Evolutionary conservation across 208 protist species (phyloP).

Genomic region (Wallacemonas rigidus): DNA sequence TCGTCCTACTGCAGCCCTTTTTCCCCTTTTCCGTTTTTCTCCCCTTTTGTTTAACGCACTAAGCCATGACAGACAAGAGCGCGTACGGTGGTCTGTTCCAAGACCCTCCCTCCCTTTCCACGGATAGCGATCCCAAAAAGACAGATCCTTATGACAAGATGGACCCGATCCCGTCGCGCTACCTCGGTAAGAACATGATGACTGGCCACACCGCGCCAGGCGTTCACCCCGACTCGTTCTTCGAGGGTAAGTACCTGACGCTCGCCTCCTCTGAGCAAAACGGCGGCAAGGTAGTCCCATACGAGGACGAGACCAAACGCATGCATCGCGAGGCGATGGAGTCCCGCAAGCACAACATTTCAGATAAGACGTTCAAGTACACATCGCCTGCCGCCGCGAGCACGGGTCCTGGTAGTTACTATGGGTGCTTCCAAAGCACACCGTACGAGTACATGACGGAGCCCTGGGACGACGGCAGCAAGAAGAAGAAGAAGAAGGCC

Average conservation of each 20-base stretch:
- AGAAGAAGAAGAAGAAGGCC: slow-evolving; percentile 34
- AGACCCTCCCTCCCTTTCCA: slow-evolving; percentile 77
- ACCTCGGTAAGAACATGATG: slow-evolving; percentile 76
- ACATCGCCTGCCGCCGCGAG: slow-evolving; percentile 70
- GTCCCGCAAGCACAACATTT: slow-evolving; percentile 50
- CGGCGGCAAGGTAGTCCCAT: slow-evolving; percentile 52
- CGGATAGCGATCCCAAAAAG: slow-evolving; percentile 63
- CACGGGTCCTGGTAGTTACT: slow-evolving; percentile 85
- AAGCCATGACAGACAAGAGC: slow-evolving; percentile 70
- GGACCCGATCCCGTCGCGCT: slow-evolving; percentile 78
- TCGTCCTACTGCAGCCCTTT: not conserved
- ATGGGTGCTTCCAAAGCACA: slow-evolving; percentile 77
- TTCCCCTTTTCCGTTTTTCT: slow-evolving; percentile 20
- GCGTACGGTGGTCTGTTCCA: slow-evolving; percentile 87
- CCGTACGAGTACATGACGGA: slow-evolving; percentile 81
- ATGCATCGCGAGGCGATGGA: slow-evolving; percentile 23
- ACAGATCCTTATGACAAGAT: slow-evolving; percentile 85
- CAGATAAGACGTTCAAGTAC: slow-evolving; percentile 67
- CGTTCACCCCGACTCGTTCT: slow-evolving; percentile 54
- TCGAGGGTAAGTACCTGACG: slow-evolving; percentile 80
- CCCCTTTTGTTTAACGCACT: not conserved
- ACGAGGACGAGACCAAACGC: slow-evolving; percentile 36
- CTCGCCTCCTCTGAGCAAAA: slow-evolving; percentile 81
- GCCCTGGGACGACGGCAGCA: slow-evolving; percentile 48
- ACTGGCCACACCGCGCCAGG: slow-evolving; percentile 44